Conservation (phyloP, 2,329 filamentous ascomycete genomes). For the Graphilbum fragrans region DNA sequence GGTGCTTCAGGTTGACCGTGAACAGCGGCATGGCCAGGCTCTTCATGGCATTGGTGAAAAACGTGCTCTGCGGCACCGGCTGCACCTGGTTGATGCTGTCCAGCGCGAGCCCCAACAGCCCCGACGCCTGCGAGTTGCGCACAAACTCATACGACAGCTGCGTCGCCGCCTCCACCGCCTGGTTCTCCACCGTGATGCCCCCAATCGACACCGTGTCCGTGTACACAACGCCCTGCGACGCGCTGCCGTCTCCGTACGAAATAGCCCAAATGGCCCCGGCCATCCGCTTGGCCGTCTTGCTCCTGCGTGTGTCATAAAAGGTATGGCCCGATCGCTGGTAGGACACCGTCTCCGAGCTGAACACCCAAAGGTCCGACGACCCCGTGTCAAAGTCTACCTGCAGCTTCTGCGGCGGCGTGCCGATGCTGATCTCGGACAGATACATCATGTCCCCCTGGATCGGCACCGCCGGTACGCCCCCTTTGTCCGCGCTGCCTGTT, state of each 20-base stretch:
- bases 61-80: constrained; percentile 27
- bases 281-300: constrained; percentile 21
- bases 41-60: constrained; percentile 21
- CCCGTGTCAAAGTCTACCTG: constrained; percentile 58
- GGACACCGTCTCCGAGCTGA: constrained; percentile 21
- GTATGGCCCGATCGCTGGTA: constrained; percentile 22
- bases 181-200: constrained; percentile 24
- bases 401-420: constrained; percentile 36
- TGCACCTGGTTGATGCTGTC: constrained; percentile 28
- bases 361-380: constrained; percentile 49
- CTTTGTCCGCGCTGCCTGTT: constrained; percentile 4
- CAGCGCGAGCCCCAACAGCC: constrained; percentile 32
- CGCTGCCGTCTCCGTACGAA: constrained; percentile 28
- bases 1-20: constrained; percentile 20
- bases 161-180: constrained; percentile 30
- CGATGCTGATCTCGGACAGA: constrained; percentile 47
- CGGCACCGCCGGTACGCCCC: constrained; percentile 30
- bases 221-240: constrained; percentile 28
- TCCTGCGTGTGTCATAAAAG: constrained; percentile 22
- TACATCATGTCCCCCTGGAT: constrained; percentile 36
- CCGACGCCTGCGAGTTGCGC: constrained; percentile 22
- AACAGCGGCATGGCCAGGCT: constrained; percentile 19
- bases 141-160: constrained; percentile 27
- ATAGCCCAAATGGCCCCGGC: constrained; percentile 24
- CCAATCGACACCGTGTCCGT: constrained; percentile 28